These are phyloP conservation scores for Myxozyma vanderwaltii DNA, from an alignment of 805 yeast species.

Conservation along the genomic window DNA sequence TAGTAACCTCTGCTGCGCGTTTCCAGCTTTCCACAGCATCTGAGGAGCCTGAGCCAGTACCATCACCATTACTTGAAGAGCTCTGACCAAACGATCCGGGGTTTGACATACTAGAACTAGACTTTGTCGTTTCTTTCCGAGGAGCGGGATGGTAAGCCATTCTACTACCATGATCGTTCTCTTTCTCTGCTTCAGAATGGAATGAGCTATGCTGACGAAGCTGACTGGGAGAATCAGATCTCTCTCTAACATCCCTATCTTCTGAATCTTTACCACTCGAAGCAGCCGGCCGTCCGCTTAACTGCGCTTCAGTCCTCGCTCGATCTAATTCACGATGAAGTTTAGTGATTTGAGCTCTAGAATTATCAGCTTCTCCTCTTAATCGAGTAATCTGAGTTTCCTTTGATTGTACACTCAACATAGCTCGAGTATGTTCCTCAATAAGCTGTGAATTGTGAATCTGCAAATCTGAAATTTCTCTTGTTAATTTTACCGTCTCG, in stretches of 20 bases:
- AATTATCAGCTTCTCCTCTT: conserved; percentile 61
- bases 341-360: conserved; percentile 51
- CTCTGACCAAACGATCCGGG: conserved; percentile 1
- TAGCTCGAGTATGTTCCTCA: conserved; percentile 55
- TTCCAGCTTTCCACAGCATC: conserved; percentile 63
- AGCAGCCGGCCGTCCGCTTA: not conserved
- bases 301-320: conserved; percentile 16
- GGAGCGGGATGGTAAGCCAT: no score
- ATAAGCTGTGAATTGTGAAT: conserved; percentile 43
- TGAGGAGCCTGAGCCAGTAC: not conserved
- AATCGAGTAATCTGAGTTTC: conserved; percentile 68
- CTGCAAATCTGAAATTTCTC: conserved; percentile 45
- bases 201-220: not conserved
- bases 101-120: not conserved
- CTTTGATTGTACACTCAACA: conserved; percentile 60
- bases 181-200: conserved; percentile 23
- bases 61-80: conserved; percentile 4
- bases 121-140: not conserved
- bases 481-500: conserved; percentile 41
- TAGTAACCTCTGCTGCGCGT: conserved; percentile 86
- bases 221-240: not conserved
- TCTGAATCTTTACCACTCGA: not conserved
- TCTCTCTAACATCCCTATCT: not conserved
- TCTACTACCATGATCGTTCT: conserved; percentile 6
- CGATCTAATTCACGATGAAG: conserved; percentile 51